Percentiles rank a stretch among this genome's conserved stretches.
phyloP scores from a whole-genome alignment of 192 early-diverging fungal genomes.

The Coemansia sp. region DNA sequence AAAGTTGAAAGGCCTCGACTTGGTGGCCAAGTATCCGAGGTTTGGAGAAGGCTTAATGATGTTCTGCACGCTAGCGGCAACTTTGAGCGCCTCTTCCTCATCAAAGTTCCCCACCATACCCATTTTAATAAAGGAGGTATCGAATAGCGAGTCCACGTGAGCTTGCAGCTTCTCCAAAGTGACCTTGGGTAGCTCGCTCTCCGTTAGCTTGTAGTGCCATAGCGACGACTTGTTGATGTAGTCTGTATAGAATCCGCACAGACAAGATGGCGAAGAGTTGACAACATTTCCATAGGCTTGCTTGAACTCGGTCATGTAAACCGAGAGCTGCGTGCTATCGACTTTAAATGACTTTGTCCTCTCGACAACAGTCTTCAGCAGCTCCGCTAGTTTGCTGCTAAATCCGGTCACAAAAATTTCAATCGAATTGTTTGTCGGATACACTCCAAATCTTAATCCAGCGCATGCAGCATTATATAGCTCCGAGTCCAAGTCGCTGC shows the following conservation, averaged over 20 bases:
- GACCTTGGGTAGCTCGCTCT: neutral
- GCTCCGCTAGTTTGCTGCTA: neutral
- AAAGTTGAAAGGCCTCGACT: constrained; percentile 78
- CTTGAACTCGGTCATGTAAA: neutral
- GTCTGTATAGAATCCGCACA: neutral
- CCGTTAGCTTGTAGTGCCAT: neutral
- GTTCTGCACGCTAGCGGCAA: constrained; percentile 5
- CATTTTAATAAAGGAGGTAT: constrained; percentile 19
- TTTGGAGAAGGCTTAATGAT: constrained; percentile 8
- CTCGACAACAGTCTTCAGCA: neutral
- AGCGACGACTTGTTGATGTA: neutral
- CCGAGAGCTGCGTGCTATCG: neutral
- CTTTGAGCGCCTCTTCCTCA: neutral
- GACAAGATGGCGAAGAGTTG: neutral
- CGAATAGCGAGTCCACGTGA: constrained; percentile 9
- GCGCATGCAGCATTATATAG: constrained; percentile 49
- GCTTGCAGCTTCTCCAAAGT: constrained; percentile 3
- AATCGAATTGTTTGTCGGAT: constrained; percentile 61
- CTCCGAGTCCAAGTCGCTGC: constrained; percentile 80
- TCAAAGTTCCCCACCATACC: neutral
- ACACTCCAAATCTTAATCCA: neutral
- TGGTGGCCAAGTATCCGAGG: constrained; percentile 78
- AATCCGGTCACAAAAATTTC: neutral
- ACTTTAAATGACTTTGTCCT: neutral
- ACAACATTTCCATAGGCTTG: neutral